Evolutionary conservation across 345 rosid genomes (phyloP), one percentile per base, ranked within the genome.

Genomic region (Trapa incisa): DNA sequence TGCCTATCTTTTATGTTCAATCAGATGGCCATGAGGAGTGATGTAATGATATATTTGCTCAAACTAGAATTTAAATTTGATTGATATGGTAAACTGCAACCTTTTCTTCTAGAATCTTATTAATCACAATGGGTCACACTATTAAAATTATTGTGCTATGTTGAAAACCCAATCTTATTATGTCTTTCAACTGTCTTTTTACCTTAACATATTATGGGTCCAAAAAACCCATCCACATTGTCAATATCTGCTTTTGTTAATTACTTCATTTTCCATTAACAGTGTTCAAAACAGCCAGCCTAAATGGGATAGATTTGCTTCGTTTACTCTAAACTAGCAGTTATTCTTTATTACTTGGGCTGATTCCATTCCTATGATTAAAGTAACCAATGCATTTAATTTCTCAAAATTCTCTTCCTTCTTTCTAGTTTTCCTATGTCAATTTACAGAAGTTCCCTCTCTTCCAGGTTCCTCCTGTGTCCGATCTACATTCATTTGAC

Each of bases 391-490:
- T 53, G 58, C 32, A 9, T 17, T n/a, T 53, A 50, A 1, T 54
- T 33, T 54, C 22, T 54, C 8, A 4, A 54, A 22, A 5, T 54
- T n/a, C 2, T 54, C 2, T 50, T 0, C 17, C 2, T n/a, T 3
- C 11, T 2, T 54, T 17, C 4, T n/a, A 3, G n/a, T 37, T 33
- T 52, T 57, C 63, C 37, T 43, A 57, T 16, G 32, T 66, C 15
- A 56, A 72, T 61, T 66, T 37, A 43, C 65, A 67, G 37, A 57
- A 48, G 39, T 79, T 54, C 70, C 73, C 76, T 76, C 70, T 72
- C 71, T 9, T 76, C 74, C 82, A 93, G 98, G 90, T 90, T 81
- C 91, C 79, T 69, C 85, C 93, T 35, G 53, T 69, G 56, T 69
- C 78, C 61, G 86, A 80, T 61, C 75, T 73, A 60, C 83, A 71